These are phyloP conservation scores for Lophiotrema nucula DNA, from an alignment of 495 filamentous ascomycete species.

Conservation along the genomic window DNA sequence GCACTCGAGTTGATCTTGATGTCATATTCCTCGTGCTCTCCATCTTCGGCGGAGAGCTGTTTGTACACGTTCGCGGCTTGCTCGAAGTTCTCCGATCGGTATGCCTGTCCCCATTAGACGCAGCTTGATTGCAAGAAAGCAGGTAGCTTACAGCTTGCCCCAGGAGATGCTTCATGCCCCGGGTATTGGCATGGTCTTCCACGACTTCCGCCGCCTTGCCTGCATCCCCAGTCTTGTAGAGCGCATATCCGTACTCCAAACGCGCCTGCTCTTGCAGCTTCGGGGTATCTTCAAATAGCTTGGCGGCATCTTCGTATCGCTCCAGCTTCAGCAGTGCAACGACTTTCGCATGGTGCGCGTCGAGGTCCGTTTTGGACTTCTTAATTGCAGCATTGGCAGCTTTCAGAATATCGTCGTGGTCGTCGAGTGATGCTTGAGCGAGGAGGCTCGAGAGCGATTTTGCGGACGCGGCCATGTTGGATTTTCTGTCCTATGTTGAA, in stretches of 20 bases:
- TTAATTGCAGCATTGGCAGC: conserved; percentile 69
- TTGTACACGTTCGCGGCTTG: conserved; percentile 69
- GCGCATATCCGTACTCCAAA: conserved; percentile 83
- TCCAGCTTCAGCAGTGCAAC: conserved; percentile 92
- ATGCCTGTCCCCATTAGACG: conserved; percentile 53
- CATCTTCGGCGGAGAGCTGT: conserved; percentile 52
- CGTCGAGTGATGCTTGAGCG: conserved; percentile 61
- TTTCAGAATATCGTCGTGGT: conserved; percentile 70
- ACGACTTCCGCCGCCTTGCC: conserved; percentile 64
- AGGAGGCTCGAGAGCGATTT: conserved; percentile 59
- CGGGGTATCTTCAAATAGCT: conserved; percentile 68
- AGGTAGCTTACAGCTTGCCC: conserved; percentile 70
- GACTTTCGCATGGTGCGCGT: conserved; percentile 73
- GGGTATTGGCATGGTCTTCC: conserved; percentile 45
- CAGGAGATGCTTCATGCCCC: conserved; percentile 77
- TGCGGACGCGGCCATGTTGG: conserved; percentile 39
- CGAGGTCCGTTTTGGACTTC: conserved; percentile 59
- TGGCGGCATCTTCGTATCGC: conserved; percentile 85
- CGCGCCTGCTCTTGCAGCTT: conserved; percentile 62
- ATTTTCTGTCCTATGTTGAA: too few relatives aligned
- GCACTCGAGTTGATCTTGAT: conserved; percentile 81
- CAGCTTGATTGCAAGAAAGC: background rate
- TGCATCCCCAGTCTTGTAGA: conserved; percentile 83
- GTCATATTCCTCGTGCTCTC: conserved; percentile 74
- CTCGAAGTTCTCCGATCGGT: conserved; percentile 79